Evolutionary conservation across 345 rosid genomes (phyloP), one percentile per base, ranked within the genome.

Genomic region (Eucalyptus polyanthemos): DNA sequence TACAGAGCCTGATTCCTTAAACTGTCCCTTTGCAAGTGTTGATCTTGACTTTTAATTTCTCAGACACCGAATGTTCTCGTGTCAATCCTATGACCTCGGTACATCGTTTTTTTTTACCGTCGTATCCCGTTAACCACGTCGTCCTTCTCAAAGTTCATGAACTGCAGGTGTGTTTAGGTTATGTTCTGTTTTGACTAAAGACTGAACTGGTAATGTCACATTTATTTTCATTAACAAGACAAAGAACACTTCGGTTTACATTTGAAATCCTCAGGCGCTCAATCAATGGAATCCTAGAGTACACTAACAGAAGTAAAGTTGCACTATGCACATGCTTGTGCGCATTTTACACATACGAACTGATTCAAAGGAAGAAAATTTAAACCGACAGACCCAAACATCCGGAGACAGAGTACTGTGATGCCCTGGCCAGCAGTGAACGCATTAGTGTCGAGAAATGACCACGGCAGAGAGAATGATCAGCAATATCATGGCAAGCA

Each of bases 381-480:
- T 53, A 21, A 76, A 76, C 47, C 14, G 9, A 76, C 83, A 21
- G 27, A 72, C 44, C 25, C 24, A 1, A 72, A 34, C 81, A 10
- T 14, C 44, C 2, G 7, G 80, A 15, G 40, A 69, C 62, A 27
- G 56, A 58, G 19, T 31, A 34, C 37, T 37, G 42, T 25, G 34
- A n/a, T n/a, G 40, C 44, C 29, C 29, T 27, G 65, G 45, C 80
- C 47, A 15, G 86, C 16, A 22, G 24, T 31, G 51, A 83, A 16
- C 29, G 12, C 27, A 3, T 76, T 58, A 94, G 87, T 80, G 31
- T 29, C 93, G 93, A 13, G 94, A 93, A 88, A 93, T 87, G 34
- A 94, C 92, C 44, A 95, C 88, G 54, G 95, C 90, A 15, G 97
- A 93, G 86, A 90, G 65, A 45, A 92, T 80, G 89, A 97, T 93